Evolutionary conservation across 2,329 filamentous ascomycete genomes (phyloP), one percentile per base, ranked within the genome.

Genomic region (Aspergillus sp.): DNA sequence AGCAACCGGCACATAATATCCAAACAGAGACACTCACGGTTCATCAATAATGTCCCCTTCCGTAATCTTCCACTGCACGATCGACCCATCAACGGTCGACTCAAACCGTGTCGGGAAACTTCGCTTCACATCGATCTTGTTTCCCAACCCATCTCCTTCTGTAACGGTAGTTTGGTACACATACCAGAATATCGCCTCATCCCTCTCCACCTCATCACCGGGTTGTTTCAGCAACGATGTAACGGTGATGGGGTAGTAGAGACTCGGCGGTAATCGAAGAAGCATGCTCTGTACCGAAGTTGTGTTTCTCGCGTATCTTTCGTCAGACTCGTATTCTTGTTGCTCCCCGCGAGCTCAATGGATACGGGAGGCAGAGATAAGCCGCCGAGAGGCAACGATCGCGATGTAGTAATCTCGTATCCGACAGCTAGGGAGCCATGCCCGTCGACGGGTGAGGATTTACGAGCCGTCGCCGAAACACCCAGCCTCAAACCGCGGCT

Each of bases 231-330:
- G 84, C 60, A 98, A 83, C 74, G 91, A 89, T 67, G 88, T 92
- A 76, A 99, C 88, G 66, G 89, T 96, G 76, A 98, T 93, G 68
- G 95, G 95, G 76, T 98, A 99, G 76, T 89, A 89, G 66, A 97
- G 85, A 76, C 85, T 76, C 53, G 73, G 61, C 59, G 79, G 78
- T 64, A 81, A 67, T 71, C 74, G 75, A 66, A 80, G 69, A 68
- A 78, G 76, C 78, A 81, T 81, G 57, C 66, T 71, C 64, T 58
- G 51, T 54, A 30, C 20, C 41, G 30, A 50, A 36, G 42, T 50
- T 56, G 36, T 50, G 17, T 53, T 39, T 34, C 22, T 47, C 48
- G 30, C 26, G 32, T 43, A 13, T 26, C 43, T 17, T 30, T 32
- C 17, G 20, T 44, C 53, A 3, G 4, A 26, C 18, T 48, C 32